Conservation (phyloP, 2,329 filamentous ascomycete species). For the Alternaria angustiovoidea region DNA sequence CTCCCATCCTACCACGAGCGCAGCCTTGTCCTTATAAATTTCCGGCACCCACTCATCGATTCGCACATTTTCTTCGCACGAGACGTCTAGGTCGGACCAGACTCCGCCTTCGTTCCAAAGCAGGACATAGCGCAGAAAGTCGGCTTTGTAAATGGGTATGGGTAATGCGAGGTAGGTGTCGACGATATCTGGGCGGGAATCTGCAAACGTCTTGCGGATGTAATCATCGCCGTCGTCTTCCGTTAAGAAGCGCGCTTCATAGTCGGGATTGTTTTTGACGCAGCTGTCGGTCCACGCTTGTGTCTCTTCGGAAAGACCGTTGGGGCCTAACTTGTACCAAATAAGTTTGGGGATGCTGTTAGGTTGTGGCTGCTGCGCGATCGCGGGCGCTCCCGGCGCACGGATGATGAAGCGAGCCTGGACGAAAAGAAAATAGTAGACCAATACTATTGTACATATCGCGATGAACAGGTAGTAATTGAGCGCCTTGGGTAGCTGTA, state of each 20-base stretch:
- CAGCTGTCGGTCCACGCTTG: slow-evolving; percentile 45
- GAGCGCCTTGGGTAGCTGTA: slow-evolving; percentile 1
- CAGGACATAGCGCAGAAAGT: slow-evolving; percentile 56
- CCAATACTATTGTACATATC: slow-evolving; percentile 2
- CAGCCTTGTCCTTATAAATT: slow-evolving; percentile 38
- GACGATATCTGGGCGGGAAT: slow-evolving; percentile 50
- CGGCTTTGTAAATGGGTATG: slow-evolving; percentile 53
- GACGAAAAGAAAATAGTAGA: slow-evolving; percentile 9
- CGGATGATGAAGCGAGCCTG: background rate
- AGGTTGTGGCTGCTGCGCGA: background rate
- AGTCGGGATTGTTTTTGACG: slow-evolving; percentile 38
- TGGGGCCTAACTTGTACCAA: slow-evolving; percentile 54
- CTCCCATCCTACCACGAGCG: slow-evolving; percentile 52
- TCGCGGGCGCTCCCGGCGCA: background rate
- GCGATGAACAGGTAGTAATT: slow-evolving; percentile 7
- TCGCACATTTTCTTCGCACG: slow-evolving; percentile 37
- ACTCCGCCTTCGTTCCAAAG: slow-evolving; percentile 53
- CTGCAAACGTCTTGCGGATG: slow-evolving; percentile 42
- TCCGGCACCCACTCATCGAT: slow-evolving; percentile 51
- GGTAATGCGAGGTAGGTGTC: slow-evolving; percentile 45
- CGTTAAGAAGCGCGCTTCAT: slow-evolving; percentile 42
- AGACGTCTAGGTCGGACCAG: slow-evolving; percentile 55
- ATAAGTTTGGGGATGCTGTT: slow-evolving; percentile 42
- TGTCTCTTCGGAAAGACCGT: slow-evolving; percentile 43
- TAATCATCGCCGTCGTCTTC: slow-evolving; percentile 43